Conservation (phyloP, 495 filamentous ascomycete species). For the Glarea lozoyensis region DNA sequence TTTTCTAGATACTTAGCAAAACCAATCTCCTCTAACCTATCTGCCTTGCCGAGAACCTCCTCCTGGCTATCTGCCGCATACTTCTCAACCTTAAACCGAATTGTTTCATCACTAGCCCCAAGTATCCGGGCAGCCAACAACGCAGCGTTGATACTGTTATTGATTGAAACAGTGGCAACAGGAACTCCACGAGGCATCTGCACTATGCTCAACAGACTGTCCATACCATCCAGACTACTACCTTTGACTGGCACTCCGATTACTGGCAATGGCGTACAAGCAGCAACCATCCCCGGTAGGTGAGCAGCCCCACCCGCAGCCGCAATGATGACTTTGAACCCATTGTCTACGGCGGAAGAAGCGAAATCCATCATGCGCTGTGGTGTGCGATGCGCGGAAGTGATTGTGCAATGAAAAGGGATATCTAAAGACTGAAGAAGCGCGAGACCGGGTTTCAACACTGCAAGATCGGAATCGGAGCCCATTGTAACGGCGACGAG, state of each 20-base stretch:
- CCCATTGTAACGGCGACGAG: slow-evolving; percentile 69
- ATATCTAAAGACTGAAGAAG: slow-evolving; percentile 70
- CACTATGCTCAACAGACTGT: slow-evolving; percentile 81
- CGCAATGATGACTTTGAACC: slow-evolving; percentile 87
- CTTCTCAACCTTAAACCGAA: slow-evolving; percentile 51
- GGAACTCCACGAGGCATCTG: slow-evolving; percentile 87
- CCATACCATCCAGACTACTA: slow-evolving; percentile 76
- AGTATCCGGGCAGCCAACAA: slow-evolving; percentile 81
- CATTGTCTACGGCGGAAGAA: slow-evolving; percentile 51
- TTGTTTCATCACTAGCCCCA: slow-evolving; percentile 51
- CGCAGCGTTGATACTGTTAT: slow-evolving; percentile 89
- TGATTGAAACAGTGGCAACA: slow-evolving; percentile 83
- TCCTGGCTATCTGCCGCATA: too few species aligned
- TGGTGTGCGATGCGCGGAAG: slow-evolving; percentile 89
- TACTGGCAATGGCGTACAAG: slow-evolving; percentile 79
- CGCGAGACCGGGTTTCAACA: slow-evolving; percentile 66
- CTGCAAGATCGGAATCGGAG: slow-evolving; percentile 84
- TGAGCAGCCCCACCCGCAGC: slow-evolving; percentile 91
- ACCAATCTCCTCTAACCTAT: too few species aligned
- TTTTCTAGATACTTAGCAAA: too few species aligned
- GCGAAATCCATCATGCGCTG: slow-evolving; percentile 73
- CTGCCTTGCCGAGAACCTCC: too few species aligned
- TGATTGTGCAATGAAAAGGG: slow-evolving; percentile 71
- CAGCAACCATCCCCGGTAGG: slow-evolving; percentile 85
- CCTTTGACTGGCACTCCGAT: slow-evolving; percentile 90